Evolutionary conservation across 495 filamentous ascomycete genomes (phyloP).

Genomic region (Cudoniella acicularis): DNA sequence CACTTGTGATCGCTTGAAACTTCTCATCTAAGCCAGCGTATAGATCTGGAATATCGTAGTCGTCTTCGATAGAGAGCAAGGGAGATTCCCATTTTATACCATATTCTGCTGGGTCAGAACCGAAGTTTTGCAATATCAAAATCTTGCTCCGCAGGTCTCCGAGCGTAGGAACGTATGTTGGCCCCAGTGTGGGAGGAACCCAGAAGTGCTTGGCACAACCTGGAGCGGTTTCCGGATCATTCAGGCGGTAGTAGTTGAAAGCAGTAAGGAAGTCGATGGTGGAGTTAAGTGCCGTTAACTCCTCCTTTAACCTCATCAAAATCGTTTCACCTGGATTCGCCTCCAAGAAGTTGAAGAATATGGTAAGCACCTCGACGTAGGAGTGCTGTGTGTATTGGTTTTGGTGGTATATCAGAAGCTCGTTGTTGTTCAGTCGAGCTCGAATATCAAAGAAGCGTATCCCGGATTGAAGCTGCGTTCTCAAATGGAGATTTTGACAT

Average conservation of each 20-base stretch:
- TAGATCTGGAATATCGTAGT: slow-evolving; percentile 14
- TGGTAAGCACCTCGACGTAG: slow-evolving; percentile 24
- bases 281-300: slow-evolving; percentile 15
- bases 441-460: slow-evolving; percentile 32
- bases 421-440: slow-evolving; percentile 23
- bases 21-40: slow-evolving; percentile 19
- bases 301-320: slow-evolving; percentile 31
- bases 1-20: slow-evolving; percentile 14
- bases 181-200: slow-evolving; percentile 11
- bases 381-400: slow-evolving; percentile 21
- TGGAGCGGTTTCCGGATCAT: slow-evolving; percentile 15
- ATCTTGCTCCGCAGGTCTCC: slow-evolving; percentile 27
- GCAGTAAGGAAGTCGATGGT: slow-evolving; percentile 25
- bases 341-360: slow-evolving; percentile 23
- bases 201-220: slow-evolving; percentile 21
- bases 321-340: slow-evolving; percentile 17
- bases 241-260: slow-evolving; percentile 24
- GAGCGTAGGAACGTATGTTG: slow-evolving; percentile 22
- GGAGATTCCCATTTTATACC: slow-evolving; percentile 23
- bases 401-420: slow-evolving; percentile 29
- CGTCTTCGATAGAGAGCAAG: slow-evolving; percentile 17
- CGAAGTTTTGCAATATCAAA: slow-evolving; percentile 30
- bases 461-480: slow-evolving; percentile 24
- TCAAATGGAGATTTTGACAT: slow-evolving; percentile 23
- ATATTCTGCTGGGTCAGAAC: slow-evolving; percentile 10